Evolutionary conservation across 129 eudicot species (phyloP).

Genomic region (Lactuca sativa): DNA sequence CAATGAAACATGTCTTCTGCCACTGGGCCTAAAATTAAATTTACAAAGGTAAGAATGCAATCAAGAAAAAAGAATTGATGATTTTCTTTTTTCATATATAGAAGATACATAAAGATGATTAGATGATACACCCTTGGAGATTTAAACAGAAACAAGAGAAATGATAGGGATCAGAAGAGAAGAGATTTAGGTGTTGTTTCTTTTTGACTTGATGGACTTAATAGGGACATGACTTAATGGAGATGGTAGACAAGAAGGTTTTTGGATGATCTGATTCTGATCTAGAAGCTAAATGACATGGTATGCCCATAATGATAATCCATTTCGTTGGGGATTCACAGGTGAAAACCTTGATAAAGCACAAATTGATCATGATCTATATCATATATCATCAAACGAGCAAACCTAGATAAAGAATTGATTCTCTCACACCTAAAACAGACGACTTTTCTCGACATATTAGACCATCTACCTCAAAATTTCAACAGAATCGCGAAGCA

Average conservation of each 20-base stretch:
- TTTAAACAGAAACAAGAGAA: no score
- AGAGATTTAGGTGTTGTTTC: no score
- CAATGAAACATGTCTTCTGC: constrained; percentile 87
- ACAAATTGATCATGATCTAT: neutral
- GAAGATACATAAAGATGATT: neutral
- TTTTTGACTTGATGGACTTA: no score
- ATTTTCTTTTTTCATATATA: neutral
- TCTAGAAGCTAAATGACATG: neutral
- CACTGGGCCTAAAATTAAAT: constrained; percentile 56
- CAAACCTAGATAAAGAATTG: neutral
- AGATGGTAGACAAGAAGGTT: neutral
- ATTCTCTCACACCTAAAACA: neutral
- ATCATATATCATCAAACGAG: neutral
- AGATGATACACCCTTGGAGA: neutral
- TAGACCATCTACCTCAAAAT: neutral
- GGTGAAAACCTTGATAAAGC: neutral
- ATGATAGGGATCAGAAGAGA: no score
- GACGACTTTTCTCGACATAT: neutral
- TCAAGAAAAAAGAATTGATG: neutral
- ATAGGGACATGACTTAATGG: no score
- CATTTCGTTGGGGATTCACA: neutral
- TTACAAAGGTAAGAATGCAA: neutral
- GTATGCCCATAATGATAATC: neutral
- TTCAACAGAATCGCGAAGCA: constrained; percentile 10
- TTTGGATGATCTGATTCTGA: neutral